Evolutionary conservation across 495 filamentous ascomycete genomes (phyloP), one percentile per base, ranked within the genome.

Genomic region (Aspergillus steynii): DNA sequence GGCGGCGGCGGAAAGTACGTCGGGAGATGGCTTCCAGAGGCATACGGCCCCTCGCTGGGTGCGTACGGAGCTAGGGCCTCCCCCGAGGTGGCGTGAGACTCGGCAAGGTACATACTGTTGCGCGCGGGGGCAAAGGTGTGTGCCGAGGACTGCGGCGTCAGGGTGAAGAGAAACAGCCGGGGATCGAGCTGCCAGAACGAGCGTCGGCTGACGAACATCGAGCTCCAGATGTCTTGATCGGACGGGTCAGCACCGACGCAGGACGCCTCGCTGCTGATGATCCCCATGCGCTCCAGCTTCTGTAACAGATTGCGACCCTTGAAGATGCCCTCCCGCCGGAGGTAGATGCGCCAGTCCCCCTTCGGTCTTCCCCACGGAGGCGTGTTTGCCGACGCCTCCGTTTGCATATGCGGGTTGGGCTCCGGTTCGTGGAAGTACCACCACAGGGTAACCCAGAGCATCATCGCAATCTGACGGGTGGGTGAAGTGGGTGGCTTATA

Each of bases 121-220:
- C 76, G 73, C 15, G 76, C 34, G 89, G 85, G 34, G 82, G 80
- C 6, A 81, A 82, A 0, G 86, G 86, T 8, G 81, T 71, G 31
- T 49, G 60, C n/a, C 54, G 53, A 4, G 53, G 70, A 64, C 66
- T 77, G 73, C 4, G 92, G 92, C n/a, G 87, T 83, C 31, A 93
- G 79, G 0, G 90, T 90, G 74, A 96, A 96, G 26, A 97, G 85
- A 73, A 96, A 97, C 28, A 96, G 81, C 7, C 92, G 84, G 2
- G 90, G 85, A 60, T 95, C 91, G 8, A 96, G 77, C 71, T 97
- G 95, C 95, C 95, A 99, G 77, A 97, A 98, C 66, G 85, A 84
- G 15, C 84, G 81, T 45, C 87, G 87, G 62, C 87, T 88, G 50
- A 90, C 85, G 64, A 95, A 96, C 91, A 96, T 94, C 46, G 86